Evolutionary conservation across 352 stramenopile species (phyloP).

Genomic region (Phytophthora idaei): DNA sequence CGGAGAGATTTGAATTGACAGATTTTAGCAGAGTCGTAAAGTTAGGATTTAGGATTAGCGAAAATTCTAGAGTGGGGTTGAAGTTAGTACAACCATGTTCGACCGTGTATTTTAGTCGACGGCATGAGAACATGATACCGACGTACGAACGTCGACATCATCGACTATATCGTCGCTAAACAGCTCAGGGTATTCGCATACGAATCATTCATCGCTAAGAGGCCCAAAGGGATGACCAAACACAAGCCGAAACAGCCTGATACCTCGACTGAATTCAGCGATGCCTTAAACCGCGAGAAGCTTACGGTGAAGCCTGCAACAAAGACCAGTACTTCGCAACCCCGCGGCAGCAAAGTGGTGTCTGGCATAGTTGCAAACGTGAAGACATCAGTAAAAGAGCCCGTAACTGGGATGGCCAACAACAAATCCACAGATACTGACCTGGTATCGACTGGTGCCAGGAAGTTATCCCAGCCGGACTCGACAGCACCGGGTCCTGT

Average conservation of each 20-base stretch:
- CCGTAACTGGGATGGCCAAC: neutral
- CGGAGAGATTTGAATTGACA: constrained; percentile 4
- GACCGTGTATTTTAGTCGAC: neutral
- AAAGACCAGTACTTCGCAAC: neutral
- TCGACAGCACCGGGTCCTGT: neutral
- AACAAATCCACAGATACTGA: constrained; percentile 7
- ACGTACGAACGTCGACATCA: neutral
- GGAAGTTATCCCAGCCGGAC: constrained; percentile 6
- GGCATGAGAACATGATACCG: neutral
- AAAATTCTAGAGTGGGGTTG: neutral
- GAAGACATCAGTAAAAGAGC: neutral
- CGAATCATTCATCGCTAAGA: neutral
- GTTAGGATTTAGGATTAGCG: neutral
- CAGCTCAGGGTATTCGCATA: too few relatives aligned
- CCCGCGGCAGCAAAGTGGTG: constrained; percentile 20
- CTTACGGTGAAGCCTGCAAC: neutral
- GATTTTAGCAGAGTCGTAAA: neutral
- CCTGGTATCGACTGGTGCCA: neutral
- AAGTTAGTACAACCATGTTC: neutral
- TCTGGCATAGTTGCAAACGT: constrained; percentile 4
- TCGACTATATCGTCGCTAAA: too few relatives aligned
- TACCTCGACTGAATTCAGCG: constrained; percentile 29
- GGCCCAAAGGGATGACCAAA: constrained; percentile 7
- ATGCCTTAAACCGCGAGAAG: constrained; percentile 39
- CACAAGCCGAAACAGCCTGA: constrained; percentile 31